Percentiles rank a stretch among this genome's conserved stretches.
phyloP scores from a whole-genome alignment of 371 early-diverging fungal genomes.

The Umbelopsis sp. region DNA sequence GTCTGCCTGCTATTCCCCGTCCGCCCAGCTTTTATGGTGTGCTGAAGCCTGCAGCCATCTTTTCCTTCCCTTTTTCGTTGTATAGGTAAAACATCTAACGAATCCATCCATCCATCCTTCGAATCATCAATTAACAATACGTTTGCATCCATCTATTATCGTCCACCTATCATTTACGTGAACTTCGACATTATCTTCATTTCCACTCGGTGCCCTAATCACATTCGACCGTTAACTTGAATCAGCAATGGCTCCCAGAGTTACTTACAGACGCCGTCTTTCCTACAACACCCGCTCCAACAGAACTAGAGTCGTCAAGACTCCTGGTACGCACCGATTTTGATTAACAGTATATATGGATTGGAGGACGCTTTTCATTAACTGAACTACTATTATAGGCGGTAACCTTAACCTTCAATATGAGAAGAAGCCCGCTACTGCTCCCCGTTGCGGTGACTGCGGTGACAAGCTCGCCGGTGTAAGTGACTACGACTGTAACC shows the following conservation, averaged over 20 bases:
- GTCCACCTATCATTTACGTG: background rate
- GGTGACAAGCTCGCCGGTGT: constrained; percentile 88
- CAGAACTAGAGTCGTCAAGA: constrained; percentile 94
- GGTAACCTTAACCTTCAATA: constrained; percentile 91
- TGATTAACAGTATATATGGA: background rate
- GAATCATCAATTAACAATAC: background rate
- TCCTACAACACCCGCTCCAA: constrained; percentile 99
- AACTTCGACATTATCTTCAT: background rate
- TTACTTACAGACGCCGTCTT: constrained; percentile 95
- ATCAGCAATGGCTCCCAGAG: constrained; percentile 83
- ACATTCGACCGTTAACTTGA: constrained; percentile 6
- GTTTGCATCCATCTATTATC: background rate
- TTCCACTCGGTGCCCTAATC: background rate
- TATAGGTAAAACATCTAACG: constrained; percentile 15
- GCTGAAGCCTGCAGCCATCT: constrained; percentile 4
- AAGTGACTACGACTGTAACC: constrained; percentile 34
- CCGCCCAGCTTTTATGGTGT: background rate
- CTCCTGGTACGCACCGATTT: constrained; percentile 75
- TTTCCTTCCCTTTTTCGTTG: constrained; percentile 18
- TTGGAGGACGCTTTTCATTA: background rate
- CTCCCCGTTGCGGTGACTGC: constrained; percentile 97
- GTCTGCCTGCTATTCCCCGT: background rate
- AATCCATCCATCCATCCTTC: constrained; percentile 11
- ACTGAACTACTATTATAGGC: constrained; percentile 48
- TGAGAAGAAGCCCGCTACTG: constrained; percentile 91